These are phyloP conservation scores for Geotrichum macrosporum DNA, from an alignment of 1,139 yeast species.

Conservation along the genomic window DNA sequence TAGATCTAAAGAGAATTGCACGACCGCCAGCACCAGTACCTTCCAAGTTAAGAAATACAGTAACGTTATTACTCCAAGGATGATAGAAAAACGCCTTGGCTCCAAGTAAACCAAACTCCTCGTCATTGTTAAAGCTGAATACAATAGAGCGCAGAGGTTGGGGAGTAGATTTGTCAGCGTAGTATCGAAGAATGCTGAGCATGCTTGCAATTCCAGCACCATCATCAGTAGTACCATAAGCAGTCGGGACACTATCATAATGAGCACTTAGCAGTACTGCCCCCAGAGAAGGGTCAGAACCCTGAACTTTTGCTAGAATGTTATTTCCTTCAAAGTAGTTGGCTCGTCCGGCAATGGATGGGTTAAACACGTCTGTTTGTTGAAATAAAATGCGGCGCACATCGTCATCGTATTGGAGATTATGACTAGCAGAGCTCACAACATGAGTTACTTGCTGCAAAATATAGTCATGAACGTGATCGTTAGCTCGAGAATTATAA, in stretches of 20 bases:
- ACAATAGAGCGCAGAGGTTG: slow-evolving; percentile 69
- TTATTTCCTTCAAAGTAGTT: slow-evolving; percentile 78
- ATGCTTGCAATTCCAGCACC: slow-evolving; percentile 88
- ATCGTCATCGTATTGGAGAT: slow-evolving; percentile 52
- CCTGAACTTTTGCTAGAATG: slow-evolving; percentile 65
- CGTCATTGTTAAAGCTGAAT: slow-evolving; percentile 84
- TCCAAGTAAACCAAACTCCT: slow-evolving; percentile 84
- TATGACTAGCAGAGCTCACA: slow-evolving; percentile 33
- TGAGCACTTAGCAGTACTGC: slow-evolving; percentile 80
- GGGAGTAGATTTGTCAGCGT: slow-evolving; percentile 39
- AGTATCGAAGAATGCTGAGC: slow-evolving; percentile 61
- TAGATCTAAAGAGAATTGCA: slow-evolving; percentile 75
- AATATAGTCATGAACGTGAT: slow-evolving; percentile 66
- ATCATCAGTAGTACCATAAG: slow-evolving; percentile 87
- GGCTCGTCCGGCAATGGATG: slow-evolving; percentile 43
- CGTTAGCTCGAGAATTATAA: slow-evolving; percentile 71
- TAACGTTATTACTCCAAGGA: slow-evolving; percentile 63
- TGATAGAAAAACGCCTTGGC: slow-evolving; percentile 72
- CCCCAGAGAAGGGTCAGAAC: slow-evolving; percentile 52
- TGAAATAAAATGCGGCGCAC: slow-evolving; percentile 47
- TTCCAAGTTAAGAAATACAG: slow-evolving; percentile 75
- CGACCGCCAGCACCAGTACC: slow-evolving; percentile 97
- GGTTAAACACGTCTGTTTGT: slow-evolving; percentile 46
- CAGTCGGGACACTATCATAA: slow-evolving; percentile 84
- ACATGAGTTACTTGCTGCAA: slow-evolving; percentile 43